phyloP scores from a whole-genome alignment of 352 stramenopile species.

The Phytophthora sp. region DNA sequence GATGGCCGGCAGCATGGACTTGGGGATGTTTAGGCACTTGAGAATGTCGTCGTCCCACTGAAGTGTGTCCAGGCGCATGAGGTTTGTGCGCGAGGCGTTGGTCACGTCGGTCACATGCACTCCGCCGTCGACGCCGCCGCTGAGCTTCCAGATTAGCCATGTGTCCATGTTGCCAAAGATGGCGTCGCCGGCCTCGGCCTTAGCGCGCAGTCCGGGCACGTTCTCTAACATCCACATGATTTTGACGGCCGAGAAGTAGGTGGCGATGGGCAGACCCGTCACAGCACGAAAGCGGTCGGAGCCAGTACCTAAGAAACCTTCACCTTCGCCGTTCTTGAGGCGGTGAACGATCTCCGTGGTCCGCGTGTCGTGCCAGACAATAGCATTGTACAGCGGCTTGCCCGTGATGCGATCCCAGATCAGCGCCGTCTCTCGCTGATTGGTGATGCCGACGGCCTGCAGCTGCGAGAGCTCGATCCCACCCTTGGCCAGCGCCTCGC shows the following conservation, averaged over 20 bases:
- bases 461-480: slow-evolving; percentile 78
- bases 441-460: slow-evolving; percentile 97
- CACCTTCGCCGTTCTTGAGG: slow-evolving; percentile 68
- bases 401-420: slow-evolving; percentile 97
- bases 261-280: slow-evolving; percentile 96
- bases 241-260: slow-evolving; percentile 99
- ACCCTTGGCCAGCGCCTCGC: slow-evolving; percentile 71
- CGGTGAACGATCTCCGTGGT: slow-evolving; percentile 92
- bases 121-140: slow-evolving; percentile 75
- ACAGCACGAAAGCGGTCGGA: slow-evolving; percentile 72
- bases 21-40: slow-evolving; percentile 86
- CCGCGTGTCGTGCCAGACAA: slow-evolving; percentile 98
- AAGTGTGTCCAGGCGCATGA: slow-evolving; percentile 93
- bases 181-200: slow-evolving; percentile 85
- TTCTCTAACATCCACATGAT: slow-evolving; percentile 98
- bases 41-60: slow-evolving; percentile 92
- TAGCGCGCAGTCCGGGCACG: slow-evolving; percentile 85
- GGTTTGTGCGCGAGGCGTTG: slow-evolving; percentile 97
- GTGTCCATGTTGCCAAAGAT: slow-evolving; percentile 99
- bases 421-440: slow-evolving; percentile 98
- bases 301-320: slow-evolving; percentile 58
- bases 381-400: slow-evolving; percentile 97
- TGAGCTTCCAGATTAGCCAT: slow-evolving; percentile 97
- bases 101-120: slow-evolving; percentile 97
- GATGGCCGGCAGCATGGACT: slow-evolving; percentile 92